phyloP scores from a whole-genome alignment of 768 basidiomycete genomes.

The Boletus sensibilis region DNA sequence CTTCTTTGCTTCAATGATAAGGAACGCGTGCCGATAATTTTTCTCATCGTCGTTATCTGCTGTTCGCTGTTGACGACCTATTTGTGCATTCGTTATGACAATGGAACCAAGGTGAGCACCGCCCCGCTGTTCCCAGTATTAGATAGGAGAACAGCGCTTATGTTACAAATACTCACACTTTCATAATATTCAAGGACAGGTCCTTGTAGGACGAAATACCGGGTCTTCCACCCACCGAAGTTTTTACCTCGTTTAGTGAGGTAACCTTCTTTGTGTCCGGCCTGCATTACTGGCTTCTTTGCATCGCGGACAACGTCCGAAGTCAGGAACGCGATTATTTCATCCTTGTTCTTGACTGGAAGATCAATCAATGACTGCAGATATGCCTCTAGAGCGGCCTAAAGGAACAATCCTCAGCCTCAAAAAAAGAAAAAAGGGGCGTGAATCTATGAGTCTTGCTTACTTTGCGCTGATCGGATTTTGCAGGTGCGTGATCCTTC shows the following conservation, averaged over 20 bases:
- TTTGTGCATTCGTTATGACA: slow-evolving; percentile 86
- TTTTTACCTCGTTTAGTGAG: slow-evolving; percentile 96
- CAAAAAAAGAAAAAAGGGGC: background rate
- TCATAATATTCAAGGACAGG: slow-evolving; percentile 94
- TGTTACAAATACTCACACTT: slow-evolving; percentile 60
- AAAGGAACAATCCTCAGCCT: slow-evolving; percentile 12
- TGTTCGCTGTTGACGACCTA: slow-evolving; percentile 86
- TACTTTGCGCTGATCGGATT: slow-evolving; percentile 95
- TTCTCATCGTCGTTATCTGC: slow-evolving; percentile 74
- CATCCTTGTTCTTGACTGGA: slow-evolving; percentile 83
- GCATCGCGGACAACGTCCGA: slow-evolving; percentile 81
- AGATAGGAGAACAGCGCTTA: slow-evolving; percentile 11
- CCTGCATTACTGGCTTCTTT: slow-evolving; percentile 73
- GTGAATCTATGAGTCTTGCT: slow-evolving; percentile 20
- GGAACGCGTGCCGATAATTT: slow-evolving; percentile 95
- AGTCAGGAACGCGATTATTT: slow-evolving; percentile 89
- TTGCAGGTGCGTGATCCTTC: slow-evolving; percentile 96
- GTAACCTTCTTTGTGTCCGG: slow-evolving; percentile 91
- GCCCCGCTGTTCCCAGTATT: slow-evolving; percentile 59
- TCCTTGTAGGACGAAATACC: slow-evolving; percentile 92
- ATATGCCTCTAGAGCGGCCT: slow-evolving; percentile 82
- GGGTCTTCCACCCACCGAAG: slow-evolving; percentile 96
- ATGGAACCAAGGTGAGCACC: slow-evolving; percentile 92
- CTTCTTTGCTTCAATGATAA: slow-evolving; percentile 88
- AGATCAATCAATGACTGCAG: slow-evolving; percentile 79